Evolutionary conservation across 2,329 filamentous ascomycete species (phyloP).

Genomic region (Kalaharituber pfeilii): DNA sequence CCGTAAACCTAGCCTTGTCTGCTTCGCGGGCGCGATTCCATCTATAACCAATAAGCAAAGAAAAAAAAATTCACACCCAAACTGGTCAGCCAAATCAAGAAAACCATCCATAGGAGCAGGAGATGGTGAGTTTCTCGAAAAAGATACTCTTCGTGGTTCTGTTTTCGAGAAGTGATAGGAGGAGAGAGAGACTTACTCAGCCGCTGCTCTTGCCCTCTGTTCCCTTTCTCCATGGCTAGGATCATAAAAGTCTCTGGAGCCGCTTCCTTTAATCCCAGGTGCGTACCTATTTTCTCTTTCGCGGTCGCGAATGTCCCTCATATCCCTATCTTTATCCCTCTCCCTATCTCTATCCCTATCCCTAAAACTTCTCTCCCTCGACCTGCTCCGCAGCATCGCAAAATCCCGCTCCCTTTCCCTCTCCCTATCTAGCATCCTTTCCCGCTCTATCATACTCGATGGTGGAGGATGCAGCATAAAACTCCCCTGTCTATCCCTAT

Average conservation of each 20-base stretch:
- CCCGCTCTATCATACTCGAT: background rate
- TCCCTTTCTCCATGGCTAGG: constrained; percentile 14
- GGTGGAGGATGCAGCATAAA: background rate
- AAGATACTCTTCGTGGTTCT: too few relatives aligned
- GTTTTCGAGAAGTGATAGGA: too few relatives aligned
- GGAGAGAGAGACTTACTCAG: constrained; percentile 20
- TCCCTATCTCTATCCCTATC: constrained; percentile 2
- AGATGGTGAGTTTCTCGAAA: too few relatives aligned
- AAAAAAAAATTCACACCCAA: background rate
- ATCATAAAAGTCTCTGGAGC: constrained; percentile 11
- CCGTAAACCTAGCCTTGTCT: constrained; percentile 19
- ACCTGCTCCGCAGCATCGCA: background rate
- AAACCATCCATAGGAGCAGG: too few relatives aligned
- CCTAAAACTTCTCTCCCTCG: background rate
- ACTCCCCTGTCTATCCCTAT: background rate
- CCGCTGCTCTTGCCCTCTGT: constrained; percentile 15
- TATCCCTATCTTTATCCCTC: constrained; percentile 9
- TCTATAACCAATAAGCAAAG: constrained; percentile 11
- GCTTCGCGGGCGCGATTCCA: constrained; percentile 20
- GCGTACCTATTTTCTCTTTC: constrained; percentile 2
- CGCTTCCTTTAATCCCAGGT: constrained; percentile 2
- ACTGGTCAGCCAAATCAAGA: too few relatives aligned
- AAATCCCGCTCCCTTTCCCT: background rate
- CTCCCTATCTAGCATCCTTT: constrained; percentile 3
- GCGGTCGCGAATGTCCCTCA: constrained; percentile 5